Conservation (phyloP, 768 basidiomycete genomes). For the Suillus discolor region DNA sequence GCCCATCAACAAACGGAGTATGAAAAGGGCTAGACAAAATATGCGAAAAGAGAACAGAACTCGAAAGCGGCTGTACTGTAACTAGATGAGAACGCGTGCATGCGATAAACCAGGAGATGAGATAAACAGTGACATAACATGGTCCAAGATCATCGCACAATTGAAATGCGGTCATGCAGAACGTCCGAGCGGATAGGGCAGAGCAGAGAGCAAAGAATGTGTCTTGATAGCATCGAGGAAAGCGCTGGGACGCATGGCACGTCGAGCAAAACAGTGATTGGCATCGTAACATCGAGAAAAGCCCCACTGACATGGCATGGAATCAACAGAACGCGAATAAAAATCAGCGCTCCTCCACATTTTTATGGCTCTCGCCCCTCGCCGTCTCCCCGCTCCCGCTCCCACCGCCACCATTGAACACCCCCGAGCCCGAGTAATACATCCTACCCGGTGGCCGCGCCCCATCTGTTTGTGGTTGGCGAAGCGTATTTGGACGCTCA, state of each 20-base stretch:
- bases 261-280: background rate
- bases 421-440: constrained; percentile 20
- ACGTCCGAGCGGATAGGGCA: constrained; percentile 10
- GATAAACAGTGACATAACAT: constrained; percentile 6
- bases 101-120: constrained; percentile 28
- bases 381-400: constrained; percentile 17
- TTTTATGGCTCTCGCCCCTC: constrained; percentile 29
- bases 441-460: constrained; percentile 21
- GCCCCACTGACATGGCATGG: background rate
- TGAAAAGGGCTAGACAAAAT: background rate
- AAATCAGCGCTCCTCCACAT: constrained; percentile 18
- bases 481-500: constrained; percentile 5
- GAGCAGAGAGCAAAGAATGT: constrained; percentile 6
- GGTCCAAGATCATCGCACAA: constrained; percentile 23
- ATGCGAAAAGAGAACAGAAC: constrained; percentile 16
- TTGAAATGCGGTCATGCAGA: constrained; percentile 10
- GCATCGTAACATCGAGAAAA: constrained; percentile 1
- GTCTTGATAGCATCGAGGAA: constrained; percentile 3
- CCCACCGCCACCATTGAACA: constrained; percentile 16
- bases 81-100: constrained; percentile 24
- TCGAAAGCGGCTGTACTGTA: constrained; percentile 20
- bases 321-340: constrained; percentile 2
- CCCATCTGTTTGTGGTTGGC: constrained; percentile 19
- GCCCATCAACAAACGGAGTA: background rate
- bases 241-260: background rate